Conservation (phyloP, 176 grass and related monocot species). For the Secale cereale region DNA sequence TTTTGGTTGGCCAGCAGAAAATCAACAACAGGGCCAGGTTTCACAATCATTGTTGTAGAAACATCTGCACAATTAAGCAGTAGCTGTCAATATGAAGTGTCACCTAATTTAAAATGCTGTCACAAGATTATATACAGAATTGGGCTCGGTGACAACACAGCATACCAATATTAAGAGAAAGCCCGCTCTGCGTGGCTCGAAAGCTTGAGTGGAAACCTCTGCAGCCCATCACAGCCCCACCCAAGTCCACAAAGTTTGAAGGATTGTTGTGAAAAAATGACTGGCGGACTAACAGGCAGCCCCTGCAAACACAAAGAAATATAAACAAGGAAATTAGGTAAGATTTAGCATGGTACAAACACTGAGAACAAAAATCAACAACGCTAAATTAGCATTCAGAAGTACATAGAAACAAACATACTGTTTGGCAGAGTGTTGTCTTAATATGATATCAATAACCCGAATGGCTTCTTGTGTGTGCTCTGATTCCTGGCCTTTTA, state of each 20-base stretch:
- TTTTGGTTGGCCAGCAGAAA: slow-evolving; percentile 85
- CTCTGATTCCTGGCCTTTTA: slow-evolving; percentile 72
- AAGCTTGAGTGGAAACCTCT: slow-evolving; percentile 92
- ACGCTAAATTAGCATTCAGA: neutral
- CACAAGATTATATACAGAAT: neutral
- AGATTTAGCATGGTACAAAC: neutral
- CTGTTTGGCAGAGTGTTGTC: slow-evolving; percentile 80
- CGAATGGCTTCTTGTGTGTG: slow-evolving; percentile 81
- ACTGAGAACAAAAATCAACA: neutral
- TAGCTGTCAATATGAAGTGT: neutral
- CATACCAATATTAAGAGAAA: slow-evolving; percentile 83
- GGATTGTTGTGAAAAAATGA: slow-evolving; percentile 88
- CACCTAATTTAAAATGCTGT: neutral
- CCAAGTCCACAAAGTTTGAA: slow-evolving; percentile 67
- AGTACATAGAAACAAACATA: slow-evolving; percentile 21
- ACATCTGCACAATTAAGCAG: slow-evolving; percentile 56
- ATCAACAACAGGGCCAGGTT: slow-evolving; percentile 76
- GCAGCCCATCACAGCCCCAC: slow-evolving; percentile 81
- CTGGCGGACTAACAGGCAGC: slow-evolving; percentile 78
- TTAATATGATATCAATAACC: slow-evolving; percentile 83
- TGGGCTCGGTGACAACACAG: neutral
- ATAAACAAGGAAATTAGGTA: neutral
- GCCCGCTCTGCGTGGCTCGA: slow-evolving; percentile 73
- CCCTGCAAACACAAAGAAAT: slow-evolving; percentile 46
- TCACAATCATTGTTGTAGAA: slow-evolving; percentile 96